Base-by-base conservation (phyloP, 805 yeast genomes). In the Pichia cabralensis region DNA sequence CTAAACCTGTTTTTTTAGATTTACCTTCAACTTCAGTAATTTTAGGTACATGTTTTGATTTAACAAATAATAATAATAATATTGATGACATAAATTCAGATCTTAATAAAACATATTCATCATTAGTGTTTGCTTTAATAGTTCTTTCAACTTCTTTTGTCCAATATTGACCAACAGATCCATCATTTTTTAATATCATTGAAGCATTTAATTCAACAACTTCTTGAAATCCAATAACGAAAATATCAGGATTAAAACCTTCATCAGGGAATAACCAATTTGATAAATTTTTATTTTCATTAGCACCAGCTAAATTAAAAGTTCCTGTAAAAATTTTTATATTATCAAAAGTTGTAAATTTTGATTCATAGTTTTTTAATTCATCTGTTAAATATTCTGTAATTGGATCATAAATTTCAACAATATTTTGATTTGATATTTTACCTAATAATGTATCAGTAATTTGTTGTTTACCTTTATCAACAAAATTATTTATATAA, bases 401-500 rank as follows among this genome's bases (percentile, higher is more conserved):
- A 20, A 85, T 74, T 2, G 97, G 98, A 51, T 92, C 97, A 50
- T 75, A 84, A 18, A 92, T 71, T 29, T 65, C 60, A 3, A 92
- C 96, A 0, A 79, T 70, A 5, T 51, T 46, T 41, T 86, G 89
- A 28, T 76, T 74, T 12, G 80, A 79, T 30, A 80, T 69, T 41
- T 85, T 71, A 2, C 99, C 99, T 22, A 92, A 65, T 28, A 89
- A 58, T 5, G 82, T 65, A 53, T 89, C 98, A 41, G 88, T 88
- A 2, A 86, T 81, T n/a, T 75, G 72, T 53, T 92, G 99, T 42
- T 86, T 82, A 28, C 76, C 78, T 47, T 82, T 82, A 58, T 92
- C 99, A 49, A 85, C 88, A 58, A 92, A 92, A 43, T 94, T 89
- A 60, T 92, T 92, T 53, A 92, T 89, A 55, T 92, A 92, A 74